Evolutionary conservation across 1,284 basidiomycete species (phyloP), one percentile per base, ranked within the genome.

Genomic region (Microbotryum saponariae): DNA sequence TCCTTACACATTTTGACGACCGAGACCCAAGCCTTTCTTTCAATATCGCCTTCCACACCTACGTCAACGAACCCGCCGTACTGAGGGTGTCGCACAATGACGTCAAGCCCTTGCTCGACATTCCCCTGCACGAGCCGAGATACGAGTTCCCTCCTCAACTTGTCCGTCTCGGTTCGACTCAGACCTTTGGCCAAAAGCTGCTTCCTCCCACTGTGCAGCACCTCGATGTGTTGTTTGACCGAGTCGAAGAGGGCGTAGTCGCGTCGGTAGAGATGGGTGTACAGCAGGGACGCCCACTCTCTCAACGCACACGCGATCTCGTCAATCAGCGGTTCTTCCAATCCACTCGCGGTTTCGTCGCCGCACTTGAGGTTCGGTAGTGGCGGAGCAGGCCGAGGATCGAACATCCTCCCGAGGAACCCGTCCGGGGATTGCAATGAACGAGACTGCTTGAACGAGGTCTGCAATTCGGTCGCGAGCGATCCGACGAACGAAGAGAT

Each of bases 261-360:
- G 60, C 91, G 83, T 56, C 84, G 81, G 4, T 86, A 85, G 29
- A 98, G 85, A 75, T 97, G 93, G 59, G 86, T 85, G 72, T 92
- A 93, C 81, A 97, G 87, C 58, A 94, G 81, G 31, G 84, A 83
- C 73, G 92, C 88, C 91, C 93, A 97, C 81, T 97, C 94, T 45
- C 93, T 84, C 49, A 97, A 78, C 0, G 94, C 92, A 23, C 91
- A 94, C 0, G 94, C 89, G 70, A 98, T 96, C 78, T 98, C 94
- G 76, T 98, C 94, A 57, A 97, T 84, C 71, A 97, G 85, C 1
- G 93, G 94, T 73, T 96, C 92, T 14, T 77, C 79, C 29, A 82
- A 79, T 7, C 91, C 91, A 0, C 86, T 85, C 4, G 83, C 81
- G 1, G 92, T 97, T 68, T 94, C 91, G 73, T 94, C 91, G 51